These are phyloP conservation scores for Musa itinerans DNA, from an alignment of 176 grass and related monocot genomes.

Conservation along the genomic window DNA sequence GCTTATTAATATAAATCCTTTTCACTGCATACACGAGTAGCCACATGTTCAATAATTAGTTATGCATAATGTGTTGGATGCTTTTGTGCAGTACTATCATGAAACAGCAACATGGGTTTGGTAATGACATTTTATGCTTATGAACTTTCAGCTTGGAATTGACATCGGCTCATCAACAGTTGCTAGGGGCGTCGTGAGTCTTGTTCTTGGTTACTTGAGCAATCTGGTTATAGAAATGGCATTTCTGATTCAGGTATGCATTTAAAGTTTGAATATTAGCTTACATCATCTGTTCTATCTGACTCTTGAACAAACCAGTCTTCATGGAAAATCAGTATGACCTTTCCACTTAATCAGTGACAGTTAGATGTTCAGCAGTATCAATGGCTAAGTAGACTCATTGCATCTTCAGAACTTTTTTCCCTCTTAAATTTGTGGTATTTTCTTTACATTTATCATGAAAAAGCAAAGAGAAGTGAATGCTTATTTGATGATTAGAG, in stretches of 20 bases:
- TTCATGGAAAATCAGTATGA: not conserved
- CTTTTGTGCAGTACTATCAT: not conserved
- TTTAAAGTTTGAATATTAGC: not conserved
- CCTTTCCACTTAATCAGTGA: not conserved
- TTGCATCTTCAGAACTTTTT: no score
- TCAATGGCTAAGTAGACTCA: no score
- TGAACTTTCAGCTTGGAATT: constrained; percentile 19
- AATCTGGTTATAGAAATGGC: constrained; percentile 28
- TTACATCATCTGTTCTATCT: not conserved
- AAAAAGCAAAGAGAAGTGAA: no score
- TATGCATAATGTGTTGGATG: not conserved
- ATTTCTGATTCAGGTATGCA: constrained; percentile 17
- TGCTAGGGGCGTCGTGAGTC: constrained; percentile 20
- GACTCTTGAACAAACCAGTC: not conserved
- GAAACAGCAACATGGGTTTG: no score
- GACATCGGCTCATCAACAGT: constrained; percentile 21
- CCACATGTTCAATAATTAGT: not conserved
- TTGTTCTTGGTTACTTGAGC: constrained; percentile 22
- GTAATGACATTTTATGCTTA: not conserved
- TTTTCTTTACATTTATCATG: no score
- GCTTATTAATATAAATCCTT: no score
- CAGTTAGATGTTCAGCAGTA: no score
- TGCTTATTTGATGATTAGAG: not conserved
- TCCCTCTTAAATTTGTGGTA: no score
- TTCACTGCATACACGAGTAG: no score